A percentile compares a stretch with the other conserved stretches of the same genome.
phyloP scores from a whole-genome alignment of 306 rosid genomes.

The Arachis hypogaea region DNA sequence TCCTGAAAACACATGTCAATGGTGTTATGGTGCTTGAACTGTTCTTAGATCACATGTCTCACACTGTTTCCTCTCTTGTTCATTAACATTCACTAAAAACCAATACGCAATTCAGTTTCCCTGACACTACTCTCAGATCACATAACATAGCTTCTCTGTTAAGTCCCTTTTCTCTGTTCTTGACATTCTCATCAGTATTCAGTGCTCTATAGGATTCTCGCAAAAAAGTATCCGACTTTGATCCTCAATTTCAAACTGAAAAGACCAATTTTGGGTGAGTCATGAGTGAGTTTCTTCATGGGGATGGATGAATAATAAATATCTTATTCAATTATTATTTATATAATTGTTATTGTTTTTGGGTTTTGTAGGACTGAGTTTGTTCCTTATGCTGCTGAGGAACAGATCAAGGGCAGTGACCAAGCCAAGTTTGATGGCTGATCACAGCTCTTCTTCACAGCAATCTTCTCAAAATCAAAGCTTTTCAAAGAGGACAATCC shows the following conservation, averaged over 20 bases:
- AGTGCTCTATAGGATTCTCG: background rate
- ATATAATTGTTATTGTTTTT: background rate
- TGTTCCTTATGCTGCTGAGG: slow-evolving; percentile 67
- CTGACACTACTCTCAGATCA: slow-evolving; percentile 2
- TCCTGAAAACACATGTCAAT: slow-evolving; percentile 32
- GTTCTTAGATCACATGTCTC: slow-evolving; percentile 55
- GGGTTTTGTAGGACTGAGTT: background rate
- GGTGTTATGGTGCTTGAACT: slow-evolving; percentile 43
- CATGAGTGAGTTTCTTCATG: background rate
- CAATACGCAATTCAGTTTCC: slow-evolving; percentile 23
- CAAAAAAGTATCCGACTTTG: slow-evolving; percentile 1
- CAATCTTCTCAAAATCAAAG: slow-evolving; percentile 49
- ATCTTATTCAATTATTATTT: background rate
- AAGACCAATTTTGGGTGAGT: background rate
- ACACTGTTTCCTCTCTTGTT: slow-evolving; percentile 38
- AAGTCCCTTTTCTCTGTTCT: background rate
- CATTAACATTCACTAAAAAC: slow-evolving; percentile 22
- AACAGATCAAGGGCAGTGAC: slow-evolving; percentile 82
- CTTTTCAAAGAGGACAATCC: slow-evolving; percentile 38
- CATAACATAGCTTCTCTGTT: background rate
- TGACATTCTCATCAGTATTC: background rate
- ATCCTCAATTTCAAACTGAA: slow-evolving; percentile 6
- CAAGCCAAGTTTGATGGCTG: slow-evolving; percentile 84
- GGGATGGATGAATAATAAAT: no score
- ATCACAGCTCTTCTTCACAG: slow-evolving; percentile 56